Evolutionary conservation across 2,329 filamentous ascomycete genomes (phyloP).

Genomic region (Clathrospora elynae): DNA sequence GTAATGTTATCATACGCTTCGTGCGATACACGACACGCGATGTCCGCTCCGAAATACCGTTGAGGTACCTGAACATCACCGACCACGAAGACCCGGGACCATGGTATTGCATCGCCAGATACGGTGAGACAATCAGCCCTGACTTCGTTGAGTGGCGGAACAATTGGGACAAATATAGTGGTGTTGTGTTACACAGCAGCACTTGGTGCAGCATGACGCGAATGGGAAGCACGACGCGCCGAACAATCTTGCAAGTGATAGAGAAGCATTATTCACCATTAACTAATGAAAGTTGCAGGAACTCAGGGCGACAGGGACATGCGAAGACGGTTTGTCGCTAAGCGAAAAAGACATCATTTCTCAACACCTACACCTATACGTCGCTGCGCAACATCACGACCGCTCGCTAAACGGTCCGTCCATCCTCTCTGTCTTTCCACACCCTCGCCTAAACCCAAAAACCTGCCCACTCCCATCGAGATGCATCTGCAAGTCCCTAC

Average conservation of each 20-base stretch:
- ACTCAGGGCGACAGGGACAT: slow-evolving; percentile 4
- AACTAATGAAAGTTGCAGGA: neutral
- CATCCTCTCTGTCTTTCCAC: slow-evolving; percentile 2
- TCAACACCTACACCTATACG: slow-evolving; percentile 1
- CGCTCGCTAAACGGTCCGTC: slow-evolving; percentile 9
- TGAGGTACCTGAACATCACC: slow-evolving; percentile 11
- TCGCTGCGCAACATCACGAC: slow-evolving; percentile 1
- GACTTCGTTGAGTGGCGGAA: slow-evolving; percentile 14
- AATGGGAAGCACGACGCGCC: slow-evolving; percentile 8
- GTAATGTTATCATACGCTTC: slow-evolving; percentile 11
- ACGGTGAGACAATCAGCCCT: slow-evolving; percentile 9
- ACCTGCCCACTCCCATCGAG: slow-evolving; percentile 3
- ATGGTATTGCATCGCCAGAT: slow-evolving; percentile 10
- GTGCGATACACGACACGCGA: slow-evolving; percentile 8
- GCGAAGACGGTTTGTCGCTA: neutral
- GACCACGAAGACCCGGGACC: slow-evolving; percentile 14
- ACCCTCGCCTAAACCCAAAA: slow-evolving; percentile 7
- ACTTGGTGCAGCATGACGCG: slow-evolving; percentile 8
- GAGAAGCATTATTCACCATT: slow-evolving; percentile 1
- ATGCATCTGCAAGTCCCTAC: slow-evolving; percentile 10
- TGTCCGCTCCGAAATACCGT: slow-evolving; percentile 16
- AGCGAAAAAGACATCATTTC: neutral
- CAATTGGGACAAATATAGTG: slow-evolving; percentile 13
- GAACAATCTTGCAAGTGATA: slow-evolving; percentile 9
- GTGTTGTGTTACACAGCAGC: slow-evolving; percentile 15